Conservation (phyloP, 352 stramenopile species). For the Pythium periplocum region DNA sequence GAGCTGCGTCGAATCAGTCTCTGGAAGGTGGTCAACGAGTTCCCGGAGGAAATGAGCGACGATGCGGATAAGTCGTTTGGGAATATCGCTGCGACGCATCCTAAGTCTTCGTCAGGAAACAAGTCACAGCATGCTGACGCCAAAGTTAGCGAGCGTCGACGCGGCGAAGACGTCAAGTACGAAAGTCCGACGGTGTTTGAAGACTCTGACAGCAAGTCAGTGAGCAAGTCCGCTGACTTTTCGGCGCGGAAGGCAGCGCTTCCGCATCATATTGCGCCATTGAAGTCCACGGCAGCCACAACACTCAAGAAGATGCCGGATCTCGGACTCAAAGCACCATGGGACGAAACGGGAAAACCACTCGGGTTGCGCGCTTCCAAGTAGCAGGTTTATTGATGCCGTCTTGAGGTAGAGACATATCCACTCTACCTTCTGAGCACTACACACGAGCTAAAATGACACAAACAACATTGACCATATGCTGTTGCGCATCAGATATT, state of each 20-base stretch:
- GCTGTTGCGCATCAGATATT: too few species aligned
- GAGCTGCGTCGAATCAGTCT: constrained; percentile 70
- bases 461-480: too few species aligned
- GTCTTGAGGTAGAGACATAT: too few species aligned
- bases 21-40: constrained; percentile 78
- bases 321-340: constrained; percentile 68
- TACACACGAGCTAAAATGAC: too few species aligned
- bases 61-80: constrained; percentile 18
- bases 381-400: constrained; percentile 3
- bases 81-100: not conserved
- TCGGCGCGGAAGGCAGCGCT: constrained; percentile 55
- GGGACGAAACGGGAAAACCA: constrained; percentile 67
- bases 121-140: constrained; percentile 29
- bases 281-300: constrained; percentile 48
- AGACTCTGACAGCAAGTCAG: constrained; percentile 17
- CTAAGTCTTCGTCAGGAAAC: constrained; percentile 14
- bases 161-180: constrained; percentile 56
- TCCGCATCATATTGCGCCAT: constrained; percentile 71
- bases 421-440: too few species aligned
- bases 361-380: constrained; percentile 57
- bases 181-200: not conserved
- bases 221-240: constrained; percentile 37
- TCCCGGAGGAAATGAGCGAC: constrained; percentile 22
- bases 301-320: constrained; percentile 66
- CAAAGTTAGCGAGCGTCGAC: constrained; percentile 49